These are phyloP conservation scores for Pisolithus thermaeus DNA, from an alignment of 1,284 basidiomycete genomes.

Conservation along the genomic window DNA sequence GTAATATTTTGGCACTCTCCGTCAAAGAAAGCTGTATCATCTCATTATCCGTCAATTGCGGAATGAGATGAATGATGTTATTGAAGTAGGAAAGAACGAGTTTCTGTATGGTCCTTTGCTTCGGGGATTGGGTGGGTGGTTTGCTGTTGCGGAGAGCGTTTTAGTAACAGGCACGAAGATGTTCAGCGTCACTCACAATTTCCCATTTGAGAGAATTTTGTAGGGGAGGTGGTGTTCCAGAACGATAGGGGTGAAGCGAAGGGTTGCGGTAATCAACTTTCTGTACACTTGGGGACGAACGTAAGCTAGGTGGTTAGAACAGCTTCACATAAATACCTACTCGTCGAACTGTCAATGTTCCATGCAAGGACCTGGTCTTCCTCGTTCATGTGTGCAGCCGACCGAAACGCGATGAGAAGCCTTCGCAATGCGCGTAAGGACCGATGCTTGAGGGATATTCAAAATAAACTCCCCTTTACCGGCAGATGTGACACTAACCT, in stretches of 20 bases:
- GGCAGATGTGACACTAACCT: slow-evolving; percentile 45
- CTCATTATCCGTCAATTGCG: slow-evolving; percentile 68
- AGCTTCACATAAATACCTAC: slow-evolving; percentile 24
- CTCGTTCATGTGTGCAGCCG: slow-evolving; percentile 85
- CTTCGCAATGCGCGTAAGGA: slow-evolving; percentile 85
- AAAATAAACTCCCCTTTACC: background rate
- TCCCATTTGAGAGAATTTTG: slow-evolving; percentile 77
- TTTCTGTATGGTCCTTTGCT: slow-evolving; percentile 80
- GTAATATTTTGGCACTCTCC: slow-evolving; percentile 83
- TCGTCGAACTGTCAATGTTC: slow-evolving; percentile 73
- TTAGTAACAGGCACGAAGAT: background rate
- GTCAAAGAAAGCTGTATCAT: slow-evolving; percentile 68
- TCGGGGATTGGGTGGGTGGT: slow-evolving; percentile 67
- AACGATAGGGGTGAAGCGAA: slow-evolving; percentile 90
- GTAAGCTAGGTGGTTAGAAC: slow-evolving; percentile 2
- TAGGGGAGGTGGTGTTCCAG: slow-evolving; percentile 85
- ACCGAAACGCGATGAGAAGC: slow-evolving; percentile 83
- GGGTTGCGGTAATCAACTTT: slow-evolving; percentile 83
- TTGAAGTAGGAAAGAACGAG: slow-evolving; percentile 87
- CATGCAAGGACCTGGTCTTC: slow-evolving; percentile 75
- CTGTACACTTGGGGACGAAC: slow-evolving; percentile 65
- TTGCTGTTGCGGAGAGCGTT: slow-evolving; percentile 44
- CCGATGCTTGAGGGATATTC: slow-evolving; percentile 52
- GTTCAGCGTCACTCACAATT: slow-evolving; percentile 58
- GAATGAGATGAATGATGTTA: slow-evolving; percentile 75